Conservation (phyloP, 176 grass and related monocot genomes). For the Oryza meridionalis region DNA sequence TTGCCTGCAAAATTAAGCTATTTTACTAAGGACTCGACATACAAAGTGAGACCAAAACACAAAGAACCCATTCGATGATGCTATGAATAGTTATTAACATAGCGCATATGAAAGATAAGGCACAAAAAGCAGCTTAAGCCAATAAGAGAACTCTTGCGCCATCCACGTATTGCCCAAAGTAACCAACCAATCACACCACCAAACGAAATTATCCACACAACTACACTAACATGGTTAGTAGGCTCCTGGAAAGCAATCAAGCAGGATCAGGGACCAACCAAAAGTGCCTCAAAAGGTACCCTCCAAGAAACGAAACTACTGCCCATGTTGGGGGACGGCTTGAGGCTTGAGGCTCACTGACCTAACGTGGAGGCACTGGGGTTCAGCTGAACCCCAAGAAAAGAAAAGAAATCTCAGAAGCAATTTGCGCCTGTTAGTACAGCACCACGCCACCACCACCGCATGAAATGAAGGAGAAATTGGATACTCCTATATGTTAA, state of each 20-base stretch:
- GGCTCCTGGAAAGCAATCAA: slow-evolving; percentile 27
- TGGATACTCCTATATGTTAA: neutral
- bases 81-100: neutral
- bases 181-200: slow-evolving; percentile 27
- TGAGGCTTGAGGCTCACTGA: neutral
- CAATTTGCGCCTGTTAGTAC: neutral
- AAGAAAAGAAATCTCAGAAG: neutral
- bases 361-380: neutral
- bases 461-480: neutral
- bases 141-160: neutral
- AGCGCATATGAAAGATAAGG: neutral
- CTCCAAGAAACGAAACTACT: slow-evolving; percentile 13
- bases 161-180: slow-evolving; percentile 31
- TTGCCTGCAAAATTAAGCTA: slow-evolving; percentile 19
- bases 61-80: neutral
- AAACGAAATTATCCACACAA: slow-evolving; percentile 29
- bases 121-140: slow-evolving; percentile 1
- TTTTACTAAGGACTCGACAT: slow-evolving; percentile 14
- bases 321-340: neutral
- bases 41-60: neutral
- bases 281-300: slow-evolving; percentile 24
- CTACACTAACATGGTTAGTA: slow-evolving; percentile 12
- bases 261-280: slow-evolving; percentile 40
- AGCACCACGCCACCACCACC: neutral
- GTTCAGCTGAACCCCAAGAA: neutral